phyloP scores from a whole-genome alignment of 2,329 filamentous ascomycete genomes.

The Furcasterigmium sp. region DNA sequence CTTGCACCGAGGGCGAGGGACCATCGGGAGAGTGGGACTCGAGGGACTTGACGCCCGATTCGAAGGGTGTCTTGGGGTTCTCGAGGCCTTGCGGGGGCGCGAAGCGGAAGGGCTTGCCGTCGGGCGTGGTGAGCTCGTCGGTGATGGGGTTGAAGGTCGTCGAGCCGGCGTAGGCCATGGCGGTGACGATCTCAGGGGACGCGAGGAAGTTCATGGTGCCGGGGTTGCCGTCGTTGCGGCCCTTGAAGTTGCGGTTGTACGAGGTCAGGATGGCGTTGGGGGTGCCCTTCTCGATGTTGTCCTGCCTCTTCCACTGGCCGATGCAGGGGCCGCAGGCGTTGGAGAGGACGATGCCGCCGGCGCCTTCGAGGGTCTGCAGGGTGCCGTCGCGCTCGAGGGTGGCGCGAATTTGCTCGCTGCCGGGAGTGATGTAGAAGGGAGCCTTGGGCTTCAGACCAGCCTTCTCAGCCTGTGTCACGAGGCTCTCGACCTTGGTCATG shows the following conservation, averaged over 20 bases:
- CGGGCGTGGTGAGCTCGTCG: conserved; percentile 74
- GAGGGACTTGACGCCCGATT: conserved; percentile 69
- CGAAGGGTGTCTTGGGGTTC: conserved; percentile 62
- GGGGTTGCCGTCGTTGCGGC: conserved; percentile 93
- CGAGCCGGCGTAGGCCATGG: conserved; percentile 85
- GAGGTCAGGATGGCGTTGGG: conserved; percentile 93
- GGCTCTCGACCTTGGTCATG: conserved; percentile 90
- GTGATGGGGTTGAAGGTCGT: conserved; percentile 97
- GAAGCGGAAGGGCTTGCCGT: conserved; percentile 81
- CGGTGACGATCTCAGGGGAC: conserved; percentile 93
- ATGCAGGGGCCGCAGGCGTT: conserved; percentile 95
- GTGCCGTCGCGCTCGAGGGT: conserved; percentile 88
- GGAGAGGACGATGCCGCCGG: conserved; percentile 83
- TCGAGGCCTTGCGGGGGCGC: conserved; percentile 68
- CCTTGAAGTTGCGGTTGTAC: conserved; percentile 98
- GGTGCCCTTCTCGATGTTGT: conserved; percentile 78
- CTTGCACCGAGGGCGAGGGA: conserved; percentile 48
- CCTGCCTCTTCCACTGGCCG: conserved; percentile 91
- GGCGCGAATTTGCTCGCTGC: conserved; percentile 93
- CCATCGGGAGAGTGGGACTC: conserved; percentile 67
- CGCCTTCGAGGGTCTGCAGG: conserved; percentile 76
- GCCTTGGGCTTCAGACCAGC: conserved; percentile 87
- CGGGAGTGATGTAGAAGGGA: conserved; percentile 94
- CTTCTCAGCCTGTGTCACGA: conserved; percentile 84
- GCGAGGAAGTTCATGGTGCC: conserved; percentile 98